Evolutionary conservation across 768 basidiomycete species (phyloP).

Genomic region (Cubamyces sp.): DNA sequence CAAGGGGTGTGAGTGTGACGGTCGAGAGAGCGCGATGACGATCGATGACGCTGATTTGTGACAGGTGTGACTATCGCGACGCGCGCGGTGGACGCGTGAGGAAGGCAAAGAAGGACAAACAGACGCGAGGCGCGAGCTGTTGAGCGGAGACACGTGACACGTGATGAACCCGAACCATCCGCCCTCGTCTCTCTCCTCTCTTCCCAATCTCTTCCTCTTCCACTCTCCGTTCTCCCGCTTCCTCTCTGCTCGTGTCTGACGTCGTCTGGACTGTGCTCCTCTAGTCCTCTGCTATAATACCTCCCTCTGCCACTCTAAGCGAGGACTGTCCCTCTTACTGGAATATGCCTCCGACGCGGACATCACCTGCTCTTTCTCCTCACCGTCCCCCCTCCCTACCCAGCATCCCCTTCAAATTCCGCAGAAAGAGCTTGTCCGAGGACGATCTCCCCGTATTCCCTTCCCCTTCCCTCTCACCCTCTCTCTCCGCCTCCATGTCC

Average conservation of each 20-base stretch:
- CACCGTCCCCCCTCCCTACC: constrained; percentile 15
- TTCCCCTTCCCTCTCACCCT: constrained; percentile 18
- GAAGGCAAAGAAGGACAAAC: constrained; percentile 21
- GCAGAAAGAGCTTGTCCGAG: constrained; percentile 24
- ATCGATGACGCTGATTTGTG: constrained; percentile 10
- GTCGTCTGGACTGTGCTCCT: not conserved
- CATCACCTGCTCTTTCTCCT: constrained; percentile 1
- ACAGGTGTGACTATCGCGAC: not conserved
- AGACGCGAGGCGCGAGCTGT: constrained; percentile 25
- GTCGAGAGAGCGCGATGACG: not conserved
- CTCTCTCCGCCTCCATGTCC: constrained; percentile 16
- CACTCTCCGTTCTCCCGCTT: not conserved
- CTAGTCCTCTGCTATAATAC: not conserved
- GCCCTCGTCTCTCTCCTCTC: constrained; percentile 8
- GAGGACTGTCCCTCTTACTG: too few relatives aligned
- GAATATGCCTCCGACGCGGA: constrained; percentile 12
- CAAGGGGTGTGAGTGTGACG: constrained; percentile 4
- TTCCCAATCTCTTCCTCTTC: not conserved
- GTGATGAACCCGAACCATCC: not conserved
- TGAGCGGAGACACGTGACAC: constrained; percentile 23
- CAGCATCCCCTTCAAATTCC: constrained; percentile 25
- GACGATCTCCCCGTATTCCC: constrained; percentile 16
- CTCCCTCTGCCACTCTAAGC: too few relatives aligned
- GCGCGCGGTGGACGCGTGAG: constrained; percentile 27
- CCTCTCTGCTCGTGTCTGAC: not conserved